These are phyloP conservation scores for Solioccasus polychromus DNA, from an alignment of 768 basidiomycete genomes.

Conservation along the genomic window DNA sequence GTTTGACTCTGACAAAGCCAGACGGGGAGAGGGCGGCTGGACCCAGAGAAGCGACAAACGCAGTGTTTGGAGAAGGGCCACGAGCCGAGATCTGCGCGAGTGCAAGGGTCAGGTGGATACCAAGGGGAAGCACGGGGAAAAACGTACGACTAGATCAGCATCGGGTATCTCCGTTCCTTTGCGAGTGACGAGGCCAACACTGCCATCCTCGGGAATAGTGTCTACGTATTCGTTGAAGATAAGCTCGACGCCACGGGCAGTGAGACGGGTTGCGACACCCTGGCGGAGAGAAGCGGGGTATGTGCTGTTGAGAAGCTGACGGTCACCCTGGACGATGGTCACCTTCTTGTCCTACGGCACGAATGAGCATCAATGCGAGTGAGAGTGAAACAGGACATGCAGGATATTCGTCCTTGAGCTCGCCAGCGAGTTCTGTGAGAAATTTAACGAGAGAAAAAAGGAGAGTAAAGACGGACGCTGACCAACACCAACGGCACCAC, in stretches of 20 bases:
- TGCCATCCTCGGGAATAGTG: slow-evolving; percentile 37
- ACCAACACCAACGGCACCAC: slow-evolving; percentile 56
- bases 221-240: slow-evolving; percentile 54
- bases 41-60: slow-evolving; percentile 47
- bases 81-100: slow-evolving; percentile 24
- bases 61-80: slow-evolving; percentile 49
- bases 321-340: slow-evolving; percentile 58
- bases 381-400: slow-evolving; percentile 20
- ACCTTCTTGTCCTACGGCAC: slow-evolving; percentile 38
- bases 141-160: slow-evolving; percentile 58
- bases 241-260: slow-evolving; percentile 45
- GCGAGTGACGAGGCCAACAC: slow-evolving; percentile 43
- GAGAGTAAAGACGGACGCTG: slow-evolving; percentile 1
- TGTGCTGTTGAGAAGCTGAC: slow-evolving; percentile 50
- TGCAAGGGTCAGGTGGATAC: slow-evolving; percentile 1
- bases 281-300: slow-evolving; percentile 57
- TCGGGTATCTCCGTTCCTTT: slow-evolving; percentile 44
- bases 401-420: slow-evolving; percentile 42
- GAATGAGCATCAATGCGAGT: background rate
- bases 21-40: slow-evolving; percentile 31
- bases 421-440: slow-evolving; percentile 41
- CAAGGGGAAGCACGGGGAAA: background rate
- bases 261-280: slow-evolving; percentile 40
- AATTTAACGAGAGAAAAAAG: background rate
- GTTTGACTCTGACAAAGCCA: slow-evolving; percentile 49